These are phyloP conservation scores for Arthrobotrys pseudoclavata DNA, from an alignment of 2,329 filamentous ascomycete genomes.

Conservation along the genomic window DNA sequence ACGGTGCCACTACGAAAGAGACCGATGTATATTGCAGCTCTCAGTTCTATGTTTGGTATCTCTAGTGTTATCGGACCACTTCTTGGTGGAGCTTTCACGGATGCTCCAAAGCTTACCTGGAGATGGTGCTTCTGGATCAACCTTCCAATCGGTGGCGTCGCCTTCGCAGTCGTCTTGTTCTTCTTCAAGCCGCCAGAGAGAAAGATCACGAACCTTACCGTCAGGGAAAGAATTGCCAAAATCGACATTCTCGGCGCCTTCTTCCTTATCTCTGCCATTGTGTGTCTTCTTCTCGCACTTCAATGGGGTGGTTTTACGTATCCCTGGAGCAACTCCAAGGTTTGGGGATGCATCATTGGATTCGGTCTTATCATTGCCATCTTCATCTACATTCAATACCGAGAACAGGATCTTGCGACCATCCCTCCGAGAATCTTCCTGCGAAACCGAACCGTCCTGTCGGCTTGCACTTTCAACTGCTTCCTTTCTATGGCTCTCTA, in stretches of 20 bases:
- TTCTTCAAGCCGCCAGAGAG: constrained; percentile 65
- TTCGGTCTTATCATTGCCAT: constrained; percentile 64
- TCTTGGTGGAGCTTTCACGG: constrained; percentile 65
- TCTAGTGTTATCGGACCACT: constrained; percentile 69
- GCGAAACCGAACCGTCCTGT: constrained; percentile 65
- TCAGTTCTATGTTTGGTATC: constrained; percentile 69
- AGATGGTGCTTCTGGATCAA: constrained; percentile 70
- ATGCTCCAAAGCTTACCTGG: constrained; percentile 67
- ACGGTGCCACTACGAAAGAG: constrained; percentile 63
- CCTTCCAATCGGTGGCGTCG: constrained; percentile 66
- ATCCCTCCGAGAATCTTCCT: constrained; percentile 66
- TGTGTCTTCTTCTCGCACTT: constrained; percentile 65
- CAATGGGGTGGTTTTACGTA: constrained; percentile 65
- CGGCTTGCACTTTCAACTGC: constrained; percentile 64
- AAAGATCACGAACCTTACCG: constrained; percentile 61
- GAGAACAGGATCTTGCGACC: constrained; percentile 66
- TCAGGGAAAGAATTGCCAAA: constrained; percentile 63
- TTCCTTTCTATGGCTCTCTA: constrained; percentile 66
- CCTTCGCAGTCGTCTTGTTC: constrained; percentile 65
- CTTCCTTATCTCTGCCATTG: constrained; percentile 64
- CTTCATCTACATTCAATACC: constrained; percentile 65
- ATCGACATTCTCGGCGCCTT: constrained; percentile 66
- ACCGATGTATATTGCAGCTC: constrained; percentile 63
- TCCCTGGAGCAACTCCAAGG: constrained; percentile 61
- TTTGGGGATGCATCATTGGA: constrained; percentile 59